Percentiles rank a stretch among this genome's conserved stretches.
phyloP scores from a whole-genome alignment of 2,329 filamentous ascomycete species.

The Xylariaceae sp. region DNA sequence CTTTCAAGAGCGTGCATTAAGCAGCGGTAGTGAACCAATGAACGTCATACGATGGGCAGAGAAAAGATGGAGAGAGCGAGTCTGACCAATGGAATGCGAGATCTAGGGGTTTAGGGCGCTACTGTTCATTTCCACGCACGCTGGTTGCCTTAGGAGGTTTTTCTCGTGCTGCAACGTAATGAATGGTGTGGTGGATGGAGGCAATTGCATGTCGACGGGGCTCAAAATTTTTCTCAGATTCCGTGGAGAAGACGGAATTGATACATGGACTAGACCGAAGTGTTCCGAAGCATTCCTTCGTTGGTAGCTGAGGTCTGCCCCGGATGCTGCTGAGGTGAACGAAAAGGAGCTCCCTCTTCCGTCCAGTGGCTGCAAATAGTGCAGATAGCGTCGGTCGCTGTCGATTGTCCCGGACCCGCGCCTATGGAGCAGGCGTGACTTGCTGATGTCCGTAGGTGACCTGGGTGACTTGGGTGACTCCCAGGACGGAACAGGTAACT shows the following conservation, averaged over 20 bases:
- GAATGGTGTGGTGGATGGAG: too few relatives aligned
- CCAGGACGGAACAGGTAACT: too few relatives aligned
- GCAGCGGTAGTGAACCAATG: constrained; percentile 10
- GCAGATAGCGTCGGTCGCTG: neutral
- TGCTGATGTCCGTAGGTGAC: neutral
- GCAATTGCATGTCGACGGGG: too few relatives aligned
- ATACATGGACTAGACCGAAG: too few relatives aligned
- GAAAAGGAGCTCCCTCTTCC: neutral
- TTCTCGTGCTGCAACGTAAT: too few relatives aligned
- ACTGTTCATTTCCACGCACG: constrained; percentile 1
- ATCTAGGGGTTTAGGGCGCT: constrained; percentile 12
- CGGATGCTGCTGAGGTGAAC: neutral
- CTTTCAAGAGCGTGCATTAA: constrained; percentile 15
- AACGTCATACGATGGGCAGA: neutral
- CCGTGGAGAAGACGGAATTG: too few relatives aligned
- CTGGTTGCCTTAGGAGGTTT: neutral
- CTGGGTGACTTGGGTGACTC: too few relatives aligned
- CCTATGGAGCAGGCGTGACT: neutral
- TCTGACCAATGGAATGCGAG: constrained; percentile 10
- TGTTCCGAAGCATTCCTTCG: too few relatives aligned
- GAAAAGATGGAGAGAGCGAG: constrained; percentile 1
- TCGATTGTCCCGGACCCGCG: neutral
- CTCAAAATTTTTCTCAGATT: too few relatives aligned
- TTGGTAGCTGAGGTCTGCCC: too few relatives aligned
- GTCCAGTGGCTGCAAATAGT: neutral